These are phyloP conservation scores for Flammula alnicola DNA, from an alignment of 1,284 basidiomycete species.

Conservation along the genomic window DNA sequence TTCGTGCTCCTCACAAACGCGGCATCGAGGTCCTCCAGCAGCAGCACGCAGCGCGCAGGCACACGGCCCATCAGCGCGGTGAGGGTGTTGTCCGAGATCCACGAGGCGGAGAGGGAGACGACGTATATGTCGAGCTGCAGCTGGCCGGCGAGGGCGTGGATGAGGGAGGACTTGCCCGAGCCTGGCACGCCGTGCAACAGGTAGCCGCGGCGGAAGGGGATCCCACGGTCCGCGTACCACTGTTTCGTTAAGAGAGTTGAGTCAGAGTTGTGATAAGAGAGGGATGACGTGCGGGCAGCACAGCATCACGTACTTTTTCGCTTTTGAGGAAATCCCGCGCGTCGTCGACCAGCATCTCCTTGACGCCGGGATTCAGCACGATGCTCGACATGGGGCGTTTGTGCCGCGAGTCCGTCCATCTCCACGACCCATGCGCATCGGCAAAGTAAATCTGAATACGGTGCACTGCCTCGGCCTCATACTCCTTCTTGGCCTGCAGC, in stretches of 20 bases:
- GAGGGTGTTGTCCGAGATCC: constrained; percentile 78
- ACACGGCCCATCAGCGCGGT: constrained; percentile 82
- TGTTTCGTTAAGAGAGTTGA: constrained; percentile 30
- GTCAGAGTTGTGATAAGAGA: neutral
- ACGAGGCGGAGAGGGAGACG: constrained; percentile 74
- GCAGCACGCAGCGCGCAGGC: constrained; percentile 79
- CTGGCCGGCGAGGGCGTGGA: constrained; percentile 84
- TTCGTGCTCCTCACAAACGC: constrained; percentile 77
- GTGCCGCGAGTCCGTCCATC: constrained; percentile 82
- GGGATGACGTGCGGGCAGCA: constrained; percentile 16
- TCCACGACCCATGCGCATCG: constrained; percentile 83
- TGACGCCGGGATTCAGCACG: constrained; percentile 80
- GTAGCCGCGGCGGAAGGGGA: constrained; percentile 86
- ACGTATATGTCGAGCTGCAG: constrained; percentile 82
- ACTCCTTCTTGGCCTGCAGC: constrained; percentile 84
- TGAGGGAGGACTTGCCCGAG: constrained; percentile 81
- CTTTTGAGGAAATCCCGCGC: constrained; percentile 81
- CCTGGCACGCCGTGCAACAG: constrained; percentile 82
- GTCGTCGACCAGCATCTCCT: constrained; percentile 81
- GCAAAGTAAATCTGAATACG: constrained; percentile 86
- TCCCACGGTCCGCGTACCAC: constrained; percentile 73
- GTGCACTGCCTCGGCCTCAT: constrained; percentile 81
- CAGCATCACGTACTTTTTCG: constrained; percentile 77
- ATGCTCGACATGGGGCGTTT: constrained; percentile 82
- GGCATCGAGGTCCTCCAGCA: constrained; percentile 85